These are phyloP conservation scores for Diaporthe velutina DNA, from an alignment of 2,329 filamentous ascomycete genomes.

Conservation along the genomic window DNA sequence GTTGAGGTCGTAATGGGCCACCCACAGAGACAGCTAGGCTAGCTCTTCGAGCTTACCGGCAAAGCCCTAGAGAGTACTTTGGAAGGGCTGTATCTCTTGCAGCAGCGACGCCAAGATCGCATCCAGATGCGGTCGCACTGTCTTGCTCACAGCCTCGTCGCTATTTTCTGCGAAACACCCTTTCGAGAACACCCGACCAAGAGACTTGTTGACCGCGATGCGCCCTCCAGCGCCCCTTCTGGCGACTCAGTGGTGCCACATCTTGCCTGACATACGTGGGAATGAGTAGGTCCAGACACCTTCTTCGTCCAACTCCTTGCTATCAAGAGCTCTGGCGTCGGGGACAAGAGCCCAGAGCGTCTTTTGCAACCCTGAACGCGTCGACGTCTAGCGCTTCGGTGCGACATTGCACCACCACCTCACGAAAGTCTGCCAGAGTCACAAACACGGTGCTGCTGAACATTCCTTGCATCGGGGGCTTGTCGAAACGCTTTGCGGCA, in stretches of 20 bases:
- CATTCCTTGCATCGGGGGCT: conserved; percentile 8
- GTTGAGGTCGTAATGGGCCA: background rate
- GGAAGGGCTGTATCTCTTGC: background rate
- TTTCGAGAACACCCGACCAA: background rate
- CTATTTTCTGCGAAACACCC: background rate
- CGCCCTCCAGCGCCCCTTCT: background rate
- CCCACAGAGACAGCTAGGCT: background rate
- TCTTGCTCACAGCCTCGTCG: background rate
- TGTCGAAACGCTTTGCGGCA: background rate
- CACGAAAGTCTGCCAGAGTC: background rate
- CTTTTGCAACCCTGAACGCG: background rate
- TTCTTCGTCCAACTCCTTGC: background rate
- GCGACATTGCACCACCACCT: background rate
- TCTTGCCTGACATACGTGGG: background rate
- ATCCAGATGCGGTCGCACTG: background rate
- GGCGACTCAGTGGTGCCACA: background rate
- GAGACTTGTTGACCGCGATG: background rate
- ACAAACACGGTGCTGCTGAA: background rate
- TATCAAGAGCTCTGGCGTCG: background rate
- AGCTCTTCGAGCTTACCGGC: background rate
- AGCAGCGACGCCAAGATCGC: background rate
- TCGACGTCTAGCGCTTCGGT: background rate
- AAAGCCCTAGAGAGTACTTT: background rate
- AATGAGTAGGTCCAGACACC: background rate
- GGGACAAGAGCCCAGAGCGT: background rate